Conservation (phyloP, 139 green algal genomes). For the Chlamydomonas urium region DNA sequence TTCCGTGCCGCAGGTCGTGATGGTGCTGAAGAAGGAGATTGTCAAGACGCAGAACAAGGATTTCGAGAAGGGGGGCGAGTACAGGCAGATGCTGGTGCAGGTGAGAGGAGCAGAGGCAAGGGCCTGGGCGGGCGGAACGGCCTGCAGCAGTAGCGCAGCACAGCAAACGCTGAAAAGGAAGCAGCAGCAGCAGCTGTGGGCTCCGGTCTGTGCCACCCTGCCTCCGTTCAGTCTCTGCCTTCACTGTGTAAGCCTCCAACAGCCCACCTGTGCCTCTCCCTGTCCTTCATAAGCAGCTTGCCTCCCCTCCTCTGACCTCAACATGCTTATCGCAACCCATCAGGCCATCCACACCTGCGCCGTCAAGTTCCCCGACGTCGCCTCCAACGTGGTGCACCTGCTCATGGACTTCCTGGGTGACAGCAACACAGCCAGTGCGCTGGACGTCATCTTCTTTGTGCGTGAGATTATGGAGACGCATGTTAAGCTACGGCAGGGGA, state of each 20-base stretch:
- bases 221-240: too few relatives aligned
- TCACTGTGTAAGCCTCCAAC: too few relatives aligned
- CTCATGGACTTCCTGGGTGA: constrained; percentile 96
- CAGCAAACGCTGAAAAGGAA: too few relatives aligned
- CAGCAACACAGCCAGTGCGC: constrained; percentile 72
- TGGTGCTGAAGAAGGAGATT: constrained; percentile 96
- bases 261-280: too few relatives aligned
- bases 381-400: constrained; percentile 85
- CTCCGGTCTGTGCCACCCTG: too few relatives aligned
- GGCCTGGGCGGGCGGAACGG: too few relatives aligned
- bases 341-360: constrained; percentile 91
- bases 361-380: constrained; percentile 93
- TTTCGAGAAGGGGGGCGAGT: constrained; percentile 84
- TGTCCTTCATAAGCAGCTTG: too few relatives aligned
- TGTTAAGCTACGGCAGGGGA: constrained; percentile 68
- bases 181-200: too few relatives aligned
- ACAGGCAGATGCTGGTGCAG: constrained; percentile 89
- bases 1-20: constrained; percentile 70
- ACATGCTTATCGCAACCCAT: too few relatives aligned
- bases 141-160: too few relatives aligned
- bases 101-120: constrained; percentile 12
- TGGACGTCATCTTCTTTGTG: constrained; percentile 87
- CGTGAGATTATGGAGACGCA: constrained; percentile 97
- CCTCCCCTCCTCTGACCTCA: too few relatives aligned
- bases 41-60: constrained; percentile 91